Evolutionary conservation across 2,329 filamentous ascomycete genomes (phyloP), one percentile per base, ranked within the genome.

Genomic region (Shiraia bambusicola): DNA sequence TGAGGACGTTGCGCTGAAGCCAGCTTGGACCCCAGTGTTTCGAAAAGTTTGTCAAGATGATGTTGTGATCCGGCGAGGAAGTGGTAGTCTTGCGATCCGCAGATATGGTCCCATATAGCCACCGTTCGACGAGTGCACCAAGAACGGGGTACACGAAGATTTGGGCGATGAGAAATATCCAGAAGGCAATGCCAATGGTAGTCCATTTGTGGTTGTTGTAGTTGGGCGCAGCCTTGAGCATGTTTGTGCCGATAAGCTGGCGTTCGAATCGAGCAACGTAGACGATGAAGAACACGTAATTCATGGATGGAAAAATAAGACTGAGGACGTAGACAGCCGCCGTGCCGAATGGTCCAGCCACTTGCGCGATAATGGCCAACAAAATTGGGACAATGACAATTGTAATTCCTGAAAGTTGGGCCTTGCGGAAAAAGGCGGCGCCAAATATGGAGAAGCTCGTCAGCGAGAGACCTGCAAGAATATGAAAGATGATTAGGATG

Each of bases 341-440:
- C 1, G 83, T 87, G 7, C 70, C 73, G 3, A 82, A 81, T 1
- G 75, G 76, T 0, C 78, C 82, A 13, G 88, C 73, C 12, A 88
- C 81, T 67, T 96, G 91, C 0, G 89, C 84, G 15, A 95, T 74
- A 54, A 96, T 87, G 12, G 86, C 90, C 1, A 96, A 75, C 2
- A 94, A 70, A 17, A 94, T 77, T 10, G 81, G 84, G 13, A 81
- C 70, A 17, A 96, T 83, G 7, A 86, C 84, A 28, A 87, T 79
- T 0, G 83, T 82, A 49, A 94, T 92, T 19, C 92, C 91, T 42
- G 87, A 93, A 3, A 96, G 79, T 66, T 96, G 91, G 0, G 91
- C 84, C 61, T 85, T 91, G 55, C 81, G 86, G 75, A 96, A 96
- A 58, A 95, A 86, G 7, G 87, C 81, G 0, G 86, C 88, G 17